These are phyloP conservation scores for Ceratobasidium papillatum DNA, from an alignment of 1,284 basidiomycete genomes.

Conservation along the genomic window DNA sequence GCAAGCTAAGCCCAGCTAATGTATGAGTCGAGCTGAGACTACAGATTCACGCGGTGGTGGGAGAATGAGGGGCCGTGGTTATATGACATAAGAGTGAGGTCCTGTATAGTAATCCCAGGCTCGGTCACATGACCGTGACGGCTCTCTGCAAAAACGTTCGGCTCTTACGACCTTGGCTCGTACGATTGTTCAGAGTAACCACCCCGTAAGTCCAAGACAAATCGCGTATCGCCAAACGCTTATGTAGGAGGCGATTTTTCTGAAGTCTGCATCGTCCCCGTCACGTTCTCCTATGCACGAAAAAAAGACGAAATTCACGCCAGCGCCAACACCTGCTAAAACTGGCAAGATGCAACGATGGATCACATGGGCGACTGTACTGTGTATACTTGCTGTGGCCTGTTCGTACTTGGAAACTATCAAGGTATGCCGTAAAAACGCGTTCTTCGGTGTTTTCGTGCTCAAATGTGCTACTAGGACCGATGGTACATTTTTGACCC, in stretches of 20 bases:
- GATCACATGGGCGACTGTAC: constrained; percentile 34
- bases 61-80: not conserved
- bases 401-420: constrained; percentile 66
- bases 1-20: not conserved
- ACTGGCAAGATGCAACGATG: constrained; percentile 23
- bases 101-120: not conserved
- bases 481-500: constrained; percentile 79
- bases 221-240: not conserved
- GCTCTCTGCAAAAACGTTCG: not conserved
- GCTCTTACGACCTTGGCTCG: constrained; percentile 4
- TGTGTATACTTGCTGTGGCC: constrained; percentile 49
- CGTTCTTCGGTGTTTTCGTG: constrained; percentile 57
- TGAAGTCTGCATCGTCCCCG: not conserved
- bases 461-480: constrained; percentile 50
- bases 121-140: constrained; percentile 29
- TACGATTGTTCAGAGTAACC: constrained; percentile 9
- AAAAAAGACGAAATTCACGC: constrained; percentile 26
- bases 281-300: constrained; percentile 1
- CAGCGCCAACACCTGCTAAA: constrained; percentile 17
- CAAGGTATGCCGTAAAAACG: constrained; percentile 55
- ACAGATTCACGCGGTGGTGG: constrained; percentile 7
- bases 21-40: not conserved
- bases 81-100: not conserved
- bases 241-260: not conserved
- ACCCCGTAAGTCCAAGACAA: not conserved